A percentile compares a stretch with the other conserved stretches of the same genome.
phyloP scores from a whole-genome alignment of 2,329 filamentous ascomycete genomes.

The Sclerotinia subarctica region DNA sequence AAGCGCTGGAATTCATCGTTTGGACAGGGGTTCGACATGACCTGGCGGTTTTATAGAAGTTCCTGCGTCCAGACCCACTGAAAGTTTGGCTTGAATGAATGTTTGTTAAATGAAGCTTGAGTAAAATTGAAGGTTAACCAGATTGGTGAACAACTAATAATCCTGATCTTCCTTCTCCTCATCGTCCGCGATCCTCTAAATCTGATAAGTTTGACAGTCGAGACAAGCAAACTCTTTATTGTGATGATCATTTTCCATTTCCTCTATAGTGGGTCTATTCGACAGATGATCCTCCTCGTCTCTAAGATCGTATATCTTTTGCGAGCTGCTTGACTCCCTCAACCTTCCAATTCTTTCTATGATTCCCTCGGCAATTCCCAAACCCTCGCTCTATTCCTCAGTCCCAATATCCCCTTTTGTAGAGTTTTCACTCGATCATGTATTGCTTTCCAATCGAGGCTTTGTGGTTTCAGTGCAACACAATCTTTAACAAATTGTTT shows the following conservation, averaged over 20 bases:
- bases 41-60: no score
- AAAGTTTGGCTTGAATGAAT: no score
- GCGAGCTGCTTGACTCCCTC: neutral
- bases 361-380: constrained; percentile 18
- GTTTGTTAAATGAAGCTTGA: no score
- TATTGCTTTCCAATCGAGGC: constrained; percentile 19
- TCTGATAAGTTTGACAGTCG: neutral
- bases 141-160: no score
- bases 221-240: neutral
- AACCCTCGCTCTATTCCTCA: constrained; percentile 19
- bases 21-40: no score
- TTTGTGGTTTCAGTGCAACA: neutral
- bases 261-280: neutral
- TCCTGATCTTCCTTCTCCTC: neutral
- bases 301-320: neutral
- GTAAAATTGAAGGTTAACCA: no score
- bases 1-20: no score
- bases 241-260: neutral
- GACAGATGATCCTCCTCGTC: constrained; percentile 5
- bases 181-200: neutral
- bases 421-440: constrained; percentile 19
- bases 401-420: constrained; percentile 11
- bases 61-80: no score
- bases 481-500: constrained; percentile 16
- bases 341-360: constrained; percentile 19